Base-by-base conservation (phyloP, 805 yeast species). In the Metschnikowia kofuensis region DNA sequence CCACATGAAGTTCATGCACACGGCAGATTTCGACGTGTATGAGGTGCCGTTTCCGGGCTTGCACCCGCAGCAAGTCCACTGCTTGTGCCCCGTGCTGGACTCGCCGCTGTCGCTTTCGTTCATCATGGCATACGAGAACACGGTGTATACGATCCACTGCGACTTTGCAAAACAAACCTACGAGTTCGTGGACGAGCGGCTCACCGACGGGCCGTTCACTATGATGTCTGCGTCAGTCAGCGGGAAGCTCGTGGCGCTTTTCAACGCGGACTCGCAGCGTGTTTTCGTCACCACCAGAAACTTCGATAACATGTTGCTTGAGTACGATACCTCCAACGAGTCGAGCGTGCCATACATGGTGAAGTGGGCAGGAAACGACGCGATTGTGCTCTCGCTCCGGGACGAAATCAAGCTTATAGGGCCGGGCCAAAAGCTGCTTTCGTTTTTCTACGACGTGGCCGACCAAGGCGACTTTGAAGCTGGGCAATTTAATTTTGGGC, bases 281-380 rank as follows among this genome's bases (percentile, higher is more conserved):
- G 64, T 86, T 0, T 77, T 72, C 47, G 82, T 87, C 7, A 63
- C 76, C 26, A 76, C 82, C 45, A 64, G 69, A 38, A 75, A 70
- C 47, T 78, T 81, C 48, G 66, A 71, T 48, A 68, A 68, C 30
- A 66, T 70, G 6, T 65, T 80, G 13, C 65, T 76, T 38, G 77
- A 73, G 41, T 77, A 72, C 57, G 75, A 69, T 50, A 62, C 74
- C 8, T 68, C 79, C 5, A 65, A 64, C 39, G 75, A 73, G 51
- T 60, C 64, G 28, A 47, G 65, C 6, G 50, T 57, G 0, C 83
- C 85, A 0, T 64, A 59, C 38, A 75, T 77, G 50, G 67, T 87
- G 15, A 76, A 75, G 49, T 94, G 97, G 98, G 85, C 96, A 62
- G 89, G 92, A 0, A 82, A 84, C 55, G 96, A 89, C 65, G 89